Conservation (phyloP, 169 alveolate species). For the Eimeria acervulina region DNA sequence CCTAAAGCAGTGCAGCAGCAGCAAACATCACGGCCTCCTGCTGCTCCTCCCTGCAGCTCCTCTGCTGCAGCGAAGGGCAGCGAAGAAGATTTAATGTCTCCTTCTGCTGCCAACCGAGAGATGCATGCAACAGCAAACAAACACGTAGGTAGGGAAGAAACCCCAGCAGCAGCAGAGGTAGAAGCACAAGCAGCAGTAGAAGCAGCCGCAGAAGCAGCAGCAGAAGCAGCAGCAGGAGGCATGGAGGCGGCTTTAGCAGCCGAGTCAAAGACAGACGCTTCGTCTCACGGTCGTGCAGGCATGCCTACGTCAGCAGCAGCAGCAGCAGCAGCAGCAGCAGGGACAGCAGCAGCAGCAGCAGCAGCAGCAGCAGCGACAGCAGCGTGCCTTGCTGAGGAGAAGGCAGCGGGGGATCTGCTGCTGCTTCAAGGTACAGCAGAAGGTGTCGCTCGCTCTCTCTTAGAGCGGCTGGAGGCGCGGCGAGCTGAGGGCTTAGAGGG, state of each 20-base stretch:
- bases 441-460: neutral
- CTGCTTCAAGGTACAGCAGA: conserved; percentile 26
- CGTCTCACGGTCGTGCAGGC: neutral
- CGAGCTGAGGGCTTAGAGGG: neutral
- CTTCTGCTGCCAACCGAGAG: neutral
- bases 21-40: neutral
- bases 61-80: neutral
- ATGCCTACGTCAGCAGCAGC: neutral
- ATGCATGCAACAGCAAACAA: neutral
- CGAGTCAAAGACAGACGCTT: neutral
- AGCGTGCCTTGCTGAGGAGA: neutral
- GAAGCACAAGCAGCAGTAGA: neutral
- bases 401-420: neutral
- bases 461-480: neutral
- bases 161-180: neutral
- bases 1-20: neutral
- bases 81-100: neutral
- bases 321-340: neutral
- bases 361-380: conserved; percentile 18
- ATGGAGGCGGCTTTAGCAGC: neutral
- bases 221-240: conserved; percentile 4
- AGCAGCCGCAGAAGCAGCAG: conserved; percentile 3
- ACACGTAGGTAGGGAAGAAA: neutral
- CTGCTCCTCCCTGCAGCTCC: neutral
- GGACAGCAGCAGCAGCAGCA: neutral